Evolutionary conservation across 179 eudicot species (phyloP).

Genomic region (Vitellaria paradoxa): DNA sequence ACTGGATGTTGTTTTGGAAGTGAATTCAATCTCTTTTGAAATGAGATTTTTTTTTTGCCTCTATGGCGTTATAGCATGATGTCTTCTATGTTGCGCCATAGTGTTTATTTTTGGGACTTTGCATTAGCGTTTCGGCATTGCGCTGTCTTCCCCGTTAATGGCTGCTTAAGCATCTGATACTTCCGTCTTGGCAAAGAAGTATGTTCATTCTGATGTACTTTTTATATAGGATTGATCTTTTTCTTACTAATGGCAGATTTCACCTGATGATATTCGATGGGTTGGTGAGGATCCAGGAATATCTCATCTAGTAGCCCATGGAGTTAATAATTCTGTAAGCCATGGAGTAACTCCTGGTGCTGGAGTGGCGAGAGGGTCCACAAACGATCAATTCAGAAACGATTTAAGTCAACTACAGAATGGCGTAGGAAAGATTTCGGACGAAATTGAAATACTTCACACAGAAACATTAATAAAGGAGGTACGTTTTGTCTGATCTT

Average conservation of each 20-base stretch:
- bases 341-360: conserved; percentile 27
- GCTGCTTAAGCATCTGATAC: not conserved
- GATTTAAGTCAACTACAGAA: conserved; percentile 34
- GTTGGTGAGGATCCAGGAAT: conserved; percentile 66
- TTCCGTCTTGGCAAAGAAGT: not conserved
- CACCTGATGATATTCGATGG: conserved; percentile 66
- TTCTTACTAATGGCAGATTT: conserved; percentile 36
- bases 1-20: not conserved
- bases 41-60: not conserved
- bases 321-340: conserved; percentile 28
- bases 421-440: conserved; percentile 33
- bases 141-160: not conserved
- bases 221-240: not conserved
- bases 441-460: conserved; percentile 75
- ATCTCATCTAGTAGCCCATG: conserved; percentile 41
- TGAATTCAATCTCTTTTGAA: not conserved
- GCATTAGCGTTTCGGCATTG: not conserved
- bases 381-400: conserved; percentile 37
- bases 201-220: not conserved
- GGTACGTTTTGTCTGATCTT: conserved; percentile 23
- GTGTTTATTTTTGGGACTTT: not conserved
- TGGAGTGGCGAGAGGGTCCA: conserved; percentile 41
- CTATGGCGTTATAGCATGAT: too few species aligned
- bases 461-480: conserved; percentile 59
- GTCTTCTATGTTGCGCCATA: not conserved